Evolutionary conservation across 2,329 filamentous ascomycete genomes (phyloP).

Genomic region (Alternaria conjuncta): DNA sequence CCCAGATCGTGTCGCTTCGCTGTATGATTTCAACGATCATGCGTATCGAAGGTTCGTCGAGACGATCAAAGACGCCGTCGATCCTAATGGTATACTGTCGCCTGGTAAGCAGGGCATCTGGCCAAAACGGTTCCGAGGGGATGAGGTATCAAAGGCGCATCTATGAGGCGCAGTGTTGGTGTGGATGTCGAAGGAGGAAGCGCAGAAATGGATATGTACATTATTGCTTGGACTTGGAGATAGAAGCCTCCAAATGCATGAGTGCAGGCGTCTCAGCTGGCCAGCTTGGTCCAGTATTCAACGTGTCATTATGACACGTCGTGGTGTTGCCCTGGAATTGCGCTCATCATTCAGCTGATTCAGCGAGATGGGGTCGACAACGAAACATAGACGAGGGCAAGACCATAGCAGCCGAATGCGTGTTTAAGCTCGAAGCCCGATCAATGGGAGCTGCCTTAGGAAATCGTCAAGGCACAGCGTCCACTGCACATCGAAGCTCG

Average conservation of each 20-base stretch:
- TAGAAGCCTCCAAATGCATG: neutral
- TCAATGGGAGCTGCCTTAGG: neutral
- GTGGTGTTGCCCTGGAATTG: neutral
- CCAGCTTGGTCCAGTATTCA: neutral
- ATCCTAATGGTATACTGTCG: slow-evolving; percentile 41
- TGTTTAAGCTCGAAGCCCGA: neutral
- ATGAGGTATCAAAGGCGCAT: slow-evolving; percentile 29
- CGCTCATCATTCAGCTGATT: neutral
- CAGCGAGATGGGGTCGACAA: neutral
- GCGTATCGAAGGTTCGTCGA: slow-evolving; percentile 42
- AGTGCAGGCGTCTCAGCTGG: neutral
- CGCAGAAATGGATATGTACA: neutral
- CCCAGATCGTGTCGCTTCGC: slow-evolving; percentile 36
- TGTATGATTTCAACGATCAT: slow-evolving; percentile 44
- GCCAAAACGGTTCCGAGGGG: slow-evolving; percentile 34
- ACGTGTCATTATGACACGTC: neutral
- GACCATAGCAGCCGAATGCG: neutral
- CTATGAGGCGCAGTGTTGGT: slow-evolving; percentile 13
- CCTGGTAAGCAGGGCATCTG: slow-evolving; percentile 44
- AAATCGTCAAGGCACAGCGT: neutral
- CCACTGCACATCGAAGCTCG: neutral
- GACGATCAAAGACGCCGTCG: slow-evolving; percentile 41
- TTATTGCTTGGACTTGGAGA: neutral
- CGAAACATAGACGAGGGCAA: neutral
- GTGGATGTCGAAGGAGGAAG: neutral